Evolutionary conservation across 129 eudicot genomes (phyloP), one percentile per base, ranked within the genome.

Genomic region (Dittrichia graveolens): DNA sequence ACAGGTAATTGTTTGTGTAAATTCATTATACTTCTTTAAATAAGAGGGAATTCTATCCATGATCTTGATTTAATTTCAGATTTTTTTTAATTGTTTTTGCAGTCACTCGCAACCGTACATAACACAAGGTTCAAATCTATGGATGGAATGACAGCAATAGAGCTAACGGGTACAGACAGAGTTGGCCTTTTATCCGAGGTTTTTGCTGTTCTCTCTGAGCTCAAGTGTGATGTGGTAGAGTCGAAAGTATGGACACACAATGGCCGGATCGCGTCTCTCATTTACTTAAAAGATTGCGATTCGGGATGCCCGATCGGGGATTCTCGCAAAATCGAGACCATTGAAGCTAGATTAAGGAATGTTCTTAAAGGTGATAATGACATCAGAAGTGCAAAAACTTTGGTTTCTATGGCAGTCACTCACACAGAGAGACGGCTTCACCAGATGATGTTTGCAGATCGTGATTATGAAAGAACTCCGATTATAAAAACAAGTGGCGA

Each of bases 351-450:
- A 19, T 75, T 92, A 31, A 85, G 95, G 72, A 85, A 88, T 40
- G 89, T 92, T 16, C 92, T 92, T 40, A 85, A 87, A 77, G 98
- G 94, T 67, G 98, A 89, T 76, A 89, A 87, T 39, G 96, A 86
- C 69, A 86, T 92, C 4, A 44, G 94, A 67, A 89, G 94, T 73
- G 98, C 96, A 3, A 89, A 82, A 74, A 87, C 89, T 5, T 79
- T 80, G 6, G 85, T 92, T 49, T 89, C 94, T 1, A 59, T 85
- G 81, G 91, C 81, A 6, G 77, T 75, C 7, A 92, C 98, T 31
- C 98, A 92, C 66, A 86, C 94, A 0, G 98, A 92, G 67, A 85
- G 98, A 71, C 86, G 98, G 81, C 91, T 92, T 57, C 98, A 92
- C 62, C 98, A 92, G 72, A 74, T 92, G 94, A 92, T 92, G 98